Evolutionary conservation across 352 stramenopile genomes (phyloP).

Genomic region (Globisporangium irregulare): DNA sequence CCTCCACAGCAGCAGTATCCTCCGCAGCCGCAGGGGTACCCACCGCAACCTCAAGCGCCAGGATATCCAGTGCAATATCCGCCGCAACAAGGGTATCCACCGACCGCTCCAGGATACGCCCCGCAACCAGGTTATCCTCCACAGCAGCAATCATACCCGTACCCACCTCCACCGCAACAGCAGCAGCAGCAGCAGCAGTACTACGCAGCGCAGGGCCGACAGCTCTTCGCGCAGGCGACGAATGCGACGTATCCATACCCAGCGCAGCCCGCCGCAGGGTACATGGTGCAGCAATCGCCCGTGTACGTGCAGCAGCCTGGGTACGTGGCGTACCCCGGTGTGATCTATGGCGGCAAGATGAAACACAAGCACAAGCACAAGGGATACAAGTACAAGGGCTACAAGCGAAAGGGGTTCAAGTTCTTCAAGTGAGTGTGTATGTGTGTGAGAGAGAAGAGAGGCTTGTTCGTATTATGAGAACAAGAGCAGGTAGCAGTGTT

Average conservation of each 20-base stretch:
- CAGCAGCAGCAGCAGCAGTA: conserved; percentile 55
- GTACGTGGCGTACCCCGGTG: conserved; percentile 62
- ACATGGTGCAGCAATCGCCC: conserved; percentile 26
- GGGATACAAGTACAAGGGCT: conserved; percentile 48
- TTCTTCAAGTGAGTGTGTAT: conserved; percentile 45
- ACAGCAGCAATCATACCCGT: conserved; percentile 29
- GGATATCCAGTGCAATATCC: conserved; percentile 24
- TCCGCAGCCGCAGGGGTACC: conserved; percentile 22
- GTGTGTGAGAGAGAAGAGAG: conserved; percentile 6
- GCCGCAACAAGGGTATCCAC: conserved; percentile 25
- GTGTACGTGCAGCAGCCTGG: conserved; percentile 33
- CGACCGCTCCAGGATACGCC: conserved; percentile 1
- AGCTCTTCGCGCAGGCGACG: conserved; percentile 68
- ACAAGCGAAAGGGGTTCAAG: conserved; percentile 57
- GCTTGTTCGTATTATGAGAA: neutral
- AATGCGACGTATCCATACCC: conserved; percentile 23
- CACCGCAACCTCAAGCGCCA: conserved; percentile 20
- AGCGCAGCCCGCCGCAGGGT: conserved; percentile 24
- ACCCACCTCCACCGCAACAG: conserved; percentile 29
- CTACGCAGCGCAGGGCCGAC: conserved; percentile 62
- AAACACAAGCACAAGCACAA: conserved; percentile 65
- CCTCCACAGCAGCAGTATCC: conserved; percentile 13
- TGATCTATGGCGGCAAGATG: conserved; percentile 48
- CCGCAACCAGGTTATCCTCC: conserved; percentile 36
- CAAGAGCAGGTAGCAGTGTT: neutral